A percentile compares a stretch with the other conserved stretches of the same genome.
phyloP scores from a whole-genome alignment of 176 grass and related monocot species.

The Eragrostis curvula region DNA sequence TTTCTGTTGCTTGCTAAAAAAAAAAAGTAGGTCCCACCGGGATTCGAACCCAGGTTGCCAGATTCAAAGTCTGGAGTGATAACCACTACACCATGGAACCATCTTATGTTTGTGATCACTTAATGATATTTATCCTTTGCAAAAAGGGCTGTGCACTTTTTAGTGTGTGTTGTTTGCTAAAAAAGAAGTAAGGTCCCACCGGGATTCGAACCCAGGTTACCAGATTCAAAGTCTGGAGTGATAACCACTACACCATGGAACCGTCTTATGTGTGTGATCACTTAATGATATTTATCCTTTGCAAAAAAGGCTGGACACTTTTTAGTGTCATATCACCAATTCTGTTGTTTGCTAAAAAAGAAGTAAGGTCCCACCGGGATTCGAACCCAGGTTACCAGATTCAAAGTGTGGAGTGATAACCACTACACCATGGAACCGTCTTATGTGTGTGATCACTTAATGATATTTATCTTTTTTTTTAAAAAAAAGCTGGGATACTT shows the following conservation, averaged over 20 bases:
- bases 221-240: no score
- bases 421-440: background rate
- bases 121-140: background rate
- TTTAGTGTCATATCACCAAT: background rate
- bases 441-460: background rate
- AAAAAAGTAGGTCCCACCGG: constrained; percentile 56
- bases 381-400: background rate
- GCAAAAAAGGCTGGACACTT: no score
- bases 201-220: constrained; percentile 87
- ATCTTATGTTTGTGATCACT: background rate
- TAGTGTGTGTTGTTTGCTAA: no score
- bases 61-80: constrained; percentile 97
- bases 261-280: background rate
- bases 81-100: constrained; percentile 89
- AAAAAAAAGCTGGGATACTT: no score
- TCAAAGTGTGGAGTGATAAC: background rate
- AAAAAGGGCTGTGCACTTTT: no score
- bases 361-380: background rate
- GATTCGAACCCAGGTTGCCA: constrained; percentile 90
- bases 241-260: no score
- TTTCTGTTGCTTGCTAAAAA: no score
- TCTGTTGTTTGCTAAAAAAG: background rate
- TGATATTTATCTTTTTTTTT: background rate
- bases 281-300: background rate
- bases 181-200: constrained; percentile 49